Percentiles rank a stretch among this genome's conserved stretches.
Evolutionary conservation across 2,329 filamentous ascomycete genomes (phyloP).

Genomic region (Huntiella moniliformis): DNA sequence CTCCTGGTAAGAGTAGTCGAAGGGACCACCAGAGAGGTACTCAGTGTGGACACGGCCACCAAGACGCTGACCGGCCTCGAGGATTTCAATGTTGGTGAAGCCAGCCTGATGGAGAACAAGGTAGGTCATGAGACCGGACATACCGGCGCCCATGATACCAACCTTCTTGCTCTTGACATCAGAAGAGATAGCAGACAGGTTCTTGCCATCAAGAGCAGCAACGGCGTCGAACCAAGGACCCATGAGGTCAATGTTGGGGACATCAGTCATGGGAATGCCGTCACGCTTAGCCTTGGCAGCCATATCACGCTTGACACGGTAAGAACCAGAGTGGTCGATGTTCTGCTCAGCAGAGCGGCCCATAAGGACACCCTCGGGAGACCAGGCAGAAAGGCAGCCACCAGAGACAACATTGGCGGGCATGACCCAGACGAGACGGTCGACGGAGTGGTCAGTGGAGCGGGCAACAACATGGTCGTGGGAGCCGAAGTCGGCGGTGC

Average conservation of each 20-base stretch:
- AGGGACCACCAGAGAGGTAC: slow-evolving; percentile 40
- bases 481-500: slow-evolving; percentile 11
- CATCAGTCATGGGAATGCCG: slow-evolving; percentile 29
- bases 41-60: slow-evolving; percentile 46
- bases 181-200: slow-evolving; percentile 24
- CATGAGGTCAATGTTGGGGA: slow-evolving; percentile 17
- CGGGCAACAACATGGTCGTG: slow-evolving; percentile 13
- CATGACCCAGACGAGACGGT: slow-evolving; percentile 15
- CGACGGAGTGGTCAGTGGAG: slow-evolving; percentile 13
- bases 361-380: slow-evolving; percentile 15
- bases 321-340: slow-evolving; percentile 12
- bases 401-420: slow-evolving; percentile 16
- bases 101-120: slow-evolving; percentile 32
- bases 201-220: slow-evolving; percentile 33
- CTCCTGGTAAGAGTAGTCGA: slow-evolving; percentile 49
- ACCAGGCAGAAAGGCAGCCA: slow-evolving; percentile 25
- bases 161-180: slow-evolving; percentile 37
- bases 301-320: slow-evolving; percentile 1
- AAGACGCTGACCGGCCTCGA: slow-evolving; percentile 40
- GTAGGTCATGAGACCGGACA: slow-evolving; percentile 44
- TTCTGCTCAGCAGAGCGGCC: slow-evolving; percentile 17
- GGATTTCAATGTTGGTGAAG: slow-evolving; percentile 40
- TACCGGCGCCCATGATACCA: slow-evolving; percentile 46
- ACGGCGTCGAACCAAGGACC: slow-evolving; percentile 48
- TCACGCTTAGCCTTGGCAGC: slow-evolving; percentile 14